Evolutionary conservation across 495 filamentous ascomycete species (phyloP), one percentile per base, ranked within the genome.

Genomic region (Xanthoparmelia taractica): DNA sequence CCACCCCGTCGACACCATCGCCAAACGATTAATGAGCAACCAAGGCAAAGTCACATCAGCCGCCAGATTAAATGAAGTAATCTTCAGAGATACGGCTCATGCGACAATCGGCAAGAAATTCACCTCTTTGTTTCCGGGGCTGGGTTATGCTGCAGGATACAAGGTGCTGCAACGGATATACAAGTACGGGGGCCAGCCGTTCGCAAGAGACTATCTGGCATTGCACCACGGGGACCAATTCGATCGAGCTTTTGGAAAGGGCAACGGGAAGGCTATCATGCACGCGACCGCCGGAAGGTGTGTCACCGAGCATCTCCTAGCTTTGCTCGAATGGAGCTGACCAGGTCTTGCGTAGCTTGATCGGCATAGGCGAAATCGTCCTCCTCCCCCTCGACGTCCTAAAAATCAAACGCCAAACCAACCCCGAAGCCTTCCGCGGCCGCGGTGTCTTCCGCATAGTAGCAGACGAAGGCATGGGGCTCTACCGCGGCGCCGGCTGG

Each of bases 391-490:
- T 99, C 38, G 94, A 99, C 69, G 94, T 99, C 17, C 81, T 99
- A 31, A 99, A 99, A 83, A 99, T 99, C 80, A 97, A 97, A 82
- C 88, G 94, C 68, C 94, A 99, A 78, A 99, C 94, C 43, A 99
- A 99, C 82, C 94, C 94, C 38, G 94, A 97, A 70, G 92, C 94
- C 50, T 99, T 99, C 84, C 83, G 92, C 63, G 92, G 93, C 67
- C 88, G 94, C 70, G 95, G 95, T 58, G 79, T 97, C 25, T 82
- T 97, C 72, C 85, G 83, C 74, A 97, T 99, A 60, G 80, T 99
- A 64, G 78, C 82, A 58, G 94, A 99, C 75, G 94, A 99, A 74
- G 95, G 94, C 38, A 93, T 97, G 73, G 92, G 91, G 41, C 78
- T 99, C 50, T 99, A 99, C 79, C 83, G 94, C 68, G 94, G 94